These are phyloP conservation scores for Dioszegia aurantiaca DNA, from an alignment of 768 basidiomycete species.

Conservation along the genomic window DNA sequence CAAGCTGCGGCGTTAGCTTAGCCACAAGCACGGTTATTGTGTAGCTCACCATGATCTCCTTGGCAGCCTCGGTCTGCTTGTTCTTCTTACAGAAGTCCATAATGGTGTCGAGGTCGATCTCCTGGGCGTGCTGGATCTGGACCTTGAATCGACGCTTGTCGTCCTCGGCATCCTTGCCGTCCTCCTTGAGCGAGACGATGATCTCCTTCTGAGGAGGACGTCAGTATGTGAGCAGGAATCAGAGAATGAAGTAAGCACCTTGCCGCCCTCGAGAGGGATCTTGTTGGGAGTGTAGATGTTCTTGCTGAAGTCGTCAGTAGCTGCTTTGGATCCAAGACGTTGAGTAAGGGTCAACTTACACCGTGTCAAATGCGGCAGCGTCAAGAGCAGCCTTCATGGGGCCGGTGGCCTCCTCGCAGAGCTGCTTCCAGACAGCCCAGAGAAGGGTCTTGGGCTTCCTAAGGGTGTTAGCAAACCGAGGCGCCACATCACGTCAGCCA, in stretches of 20 bases:
- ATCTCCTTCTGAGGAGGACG: constrained; percentile 16
- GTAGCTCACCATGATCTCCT: constrained; percentile 38
- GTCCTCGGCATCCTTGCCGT: constrained; percentile 28
- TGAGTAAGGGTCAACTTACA: constrained; percentile 26
- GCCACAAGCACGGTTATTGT: neutral
- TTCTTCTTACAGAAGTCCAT: constrained; percentile 40
- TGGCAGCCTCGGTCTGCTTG: constrained; percentile 36
- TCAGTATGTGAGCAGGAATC: neutral
- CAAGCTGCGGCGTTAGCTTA: constrained; percentile 19
- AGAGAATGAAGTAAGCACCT: constrained; percentile 13
- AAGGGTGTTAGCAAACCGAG: neutral
- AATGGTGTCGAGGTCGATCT: constrained; percentile 46
- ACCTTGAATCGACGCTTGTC: constrained; percentile 47
- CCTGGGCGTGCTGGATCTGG: constrained; percentile 39
- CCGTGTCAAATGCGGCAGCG: constrained; percentile 34
- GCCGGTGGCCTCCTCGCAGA: constrained; percentile 25
- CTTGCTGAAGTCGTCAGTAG: constrained; percentile 30
- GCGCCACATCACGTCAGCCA: neutral
- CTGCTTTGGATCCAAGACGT: too few species aligned
- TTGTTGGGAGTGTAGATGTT: constrained; percentile 44
- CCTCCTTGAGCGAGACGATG: constrained; percentile 39
- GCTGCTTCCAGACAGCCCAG: constrained; percentile 38
- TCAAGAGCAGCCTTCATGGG: constrained; percentile 33
- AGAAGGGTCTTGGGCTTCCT: constrained; percentile 40
- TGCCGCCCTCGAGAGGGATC: constrained; percentile 27